phyloP scores from a whole-genome alignment of 306 rosid species.

The Crotalaria pallida region DNA sequence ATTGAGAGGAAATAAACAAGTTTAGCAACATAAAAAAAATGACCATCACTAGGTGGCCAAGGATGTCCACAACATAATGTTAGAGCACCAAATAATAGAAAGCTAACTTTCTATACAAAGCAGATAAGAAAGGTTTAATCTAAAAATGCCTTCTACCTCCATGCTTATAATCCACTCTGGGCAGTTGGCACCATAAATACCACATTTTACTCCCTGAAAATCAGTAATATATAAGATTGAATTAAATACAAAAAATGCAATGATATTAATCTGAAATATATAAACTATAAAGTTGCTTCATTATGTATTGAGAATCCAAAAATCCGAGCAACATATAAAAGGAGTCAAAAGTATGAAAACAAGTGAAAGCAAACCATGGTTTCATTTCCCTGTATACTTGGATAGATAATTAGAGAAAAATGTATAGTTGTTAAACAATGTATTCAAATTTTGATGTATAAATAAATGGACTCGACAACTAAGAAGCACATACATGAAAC shows the following conservation, averaged over 20 bases:
- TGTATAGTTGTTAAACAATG: too few species aligned
- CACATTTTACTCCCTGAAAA: slow-evolving; percentile 74
- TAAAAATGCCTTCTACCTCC: slow-evolving; percentile 49
- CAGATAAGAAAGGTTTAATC: neutral
- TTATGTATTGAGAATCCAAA: neutral
- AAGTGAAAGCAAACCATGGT: neutral
- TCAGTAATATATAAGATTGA: neutral
- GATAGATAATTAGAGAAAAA: too few species aligned
- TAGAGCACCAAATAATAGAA: neutral
- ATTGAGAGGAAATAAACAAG: neutral
- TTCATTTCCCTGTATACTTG: neutral
- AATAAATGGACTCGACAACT: too few species aligned
- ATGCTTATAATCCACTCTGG: slow-evolving; percentile 83
- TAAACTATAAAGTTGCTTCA: neutral
- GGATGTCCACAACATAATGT: neutral
- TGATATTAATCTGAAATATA: neutral
- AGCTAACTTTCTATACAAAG: neutral
- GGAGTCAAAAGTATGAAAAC: neutral
- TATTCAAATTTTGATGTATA: too few species aligned
- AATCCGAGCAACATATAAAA: neutral
- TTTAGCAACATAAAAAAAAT: neutral
- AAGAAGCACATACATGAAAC: too few species aligned
- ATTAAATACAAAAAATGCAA: neutral
- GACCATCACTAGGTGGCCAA: neutral
- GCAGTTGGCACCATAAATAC: slow-evolving; percentile 76